A percentile compares a stretch with the other conserved stretches of the same genome.
phyloP scores from a whole-genome alignment of 805 yeast species.

The Wickerhamiella vanderwaltii region DNA sequence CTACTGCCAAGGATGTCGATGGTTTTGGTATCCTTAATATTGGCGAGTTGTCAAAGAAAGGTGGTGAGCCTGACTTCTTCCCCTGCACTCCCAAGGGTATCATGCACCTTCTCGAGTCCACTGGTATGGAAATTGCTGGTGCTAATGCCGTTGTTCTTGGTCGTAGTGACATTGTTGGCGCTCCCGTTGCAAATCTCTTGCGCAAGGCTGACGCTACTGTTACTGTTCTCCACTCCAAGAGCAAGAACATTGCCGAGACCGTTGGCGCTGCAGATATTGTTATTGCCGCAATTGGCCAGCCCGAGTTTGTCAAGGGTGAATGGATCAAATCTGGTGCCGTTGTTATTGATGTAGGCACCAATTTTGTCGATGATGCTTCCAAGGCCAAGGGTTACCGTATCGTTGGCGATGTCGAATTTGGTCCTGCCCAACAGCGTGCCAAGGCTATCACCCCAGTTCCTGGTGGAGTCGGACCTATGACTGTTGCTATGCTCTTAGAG shows the following conservation, averaged over 20 bases:
- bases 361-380: conserved; percentile 64
- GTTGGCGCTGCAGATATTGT: conserved; percentile 71
- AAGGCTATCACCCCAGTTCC: conserved; percentile 88
- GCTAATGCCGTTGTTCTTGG: conserved; percentile 85
- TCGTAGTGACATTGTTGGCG: conserved; percentile 91
- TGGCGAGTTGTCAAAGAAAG: conserved; percentile 81
- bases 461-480: conserved; percentile 99
- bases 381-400: conserved; percentile 68
- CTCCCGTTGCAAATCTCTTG: conserved; percentile 78
- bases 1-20: conserved; percentile 79
- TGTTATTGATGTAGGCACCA: conserved; percentile 91
- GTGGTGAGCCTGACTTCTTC: conserved; percentile 67
- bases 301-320: conserved; percentile 73
- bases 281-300: conserved; percentile 82
- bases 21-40: conserved; percentile 84
- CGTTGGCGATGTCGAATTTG: conserved; percentile 93
- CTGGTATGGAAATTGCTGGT: conserved; percentile 59
- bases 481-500: conserved; percentile 86
- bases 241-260: conserved; percentile 45
- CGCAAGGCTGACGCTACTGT: conserved; percentile 73
- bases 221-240: conserved; percentile 69
- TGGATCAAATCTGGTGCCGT: conserved; percentile 78
- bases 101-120: conserved; percentile 61
- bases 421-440: conserved; percentile 48
- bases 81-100: conserved; percentile 97